These are phyloP conservation scores for Salix exigua DNA, from an alignment of 345 rosid genomes.

Conservation along the genomic window DNA sequence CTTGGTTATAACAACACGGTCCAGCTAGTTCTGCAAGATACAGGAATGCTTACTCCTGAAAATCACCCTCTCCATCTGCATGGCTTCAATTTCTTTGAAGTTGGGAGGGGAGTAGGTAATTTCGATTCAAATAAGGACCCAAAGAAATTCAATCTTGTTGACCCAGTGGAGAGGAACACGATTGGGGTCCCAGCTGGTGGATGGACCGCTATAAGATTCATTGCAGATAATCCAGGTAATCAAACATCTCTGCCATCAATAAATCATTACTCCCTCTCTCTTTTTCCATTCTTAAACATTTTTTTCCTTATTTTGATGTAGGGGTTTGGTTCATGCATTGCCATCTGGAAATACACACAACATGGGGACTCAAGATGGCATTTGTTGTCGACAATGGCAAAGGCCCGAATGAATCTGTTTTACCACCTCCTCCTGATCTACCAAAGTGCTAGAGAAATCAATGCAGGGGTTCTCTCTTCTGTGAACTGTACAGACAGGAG, in stretches of 20 bases:
- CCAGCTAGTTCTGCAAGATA: conserved; percentile 81
- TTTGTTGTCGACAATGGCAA: conserved; percentile 30
- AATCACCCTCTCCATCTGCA: conserved; percentile 90
- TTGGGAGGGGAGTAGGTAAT: conserved; percentile 77
- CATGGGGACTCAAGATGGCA: conserved; percentile 37
- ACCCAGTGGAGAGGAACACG: conserved; percentile 95
- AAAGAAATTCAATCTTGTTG: conserved; percentile 66
- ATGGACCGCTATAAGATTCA: conserved; percentile 82
- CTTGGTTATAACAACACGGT: conserved; percentile 68
- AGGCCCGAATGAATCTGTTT: conserved; percentile 21
- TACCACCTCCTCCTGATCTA: conserved; percentile 30
- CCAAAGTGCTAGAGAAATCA: conserved; percentile 17
- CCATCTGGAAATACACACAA: conserved; percentile 31
- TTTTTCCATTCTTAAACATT: not conserved
- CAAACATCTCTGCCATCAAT: not conserved
- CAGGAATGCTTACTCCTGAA: conserved; percentile 69
- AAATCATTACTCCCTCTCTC: not conserved
- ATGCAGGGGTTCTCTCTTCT: not conserved
- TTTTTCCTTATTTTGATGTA: not conserved
- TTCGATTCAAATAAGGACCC: conserved; percentile 58
- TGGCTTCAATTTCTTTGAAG: conserved; percentile 77
- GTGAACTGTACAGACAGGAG: not conserved
- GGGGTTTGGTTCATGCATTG: conserved; percentile 38
- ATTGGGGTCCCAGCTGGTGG: conserved; percentile 90
- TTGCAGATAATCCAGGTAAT: conserved; percentile 92